Conservation (phyloP, 306 rosid genomes). For the Nissolia schottii region DNA sequence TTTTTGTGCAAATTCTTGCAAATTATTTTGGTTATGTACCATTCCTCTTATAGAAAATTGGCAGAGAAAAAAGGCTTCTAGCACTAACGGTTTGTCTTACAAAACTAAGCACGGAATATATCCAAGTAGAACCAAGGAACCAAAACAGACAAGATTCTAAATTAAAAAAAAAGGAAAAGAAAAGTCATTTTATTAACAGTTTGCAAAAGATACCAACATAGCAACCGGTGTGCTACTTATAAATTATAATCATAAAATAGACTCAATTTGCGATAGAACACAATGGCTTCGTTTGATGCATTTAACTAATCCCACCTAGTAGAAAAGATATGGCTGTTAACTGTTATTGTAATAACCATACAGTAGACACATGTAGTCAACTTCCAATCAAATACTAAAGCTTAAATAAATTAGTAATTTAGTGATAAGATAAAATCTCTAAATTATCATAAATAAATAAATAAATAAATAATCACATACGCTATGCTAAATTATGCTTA, state of each 20-base stretch:
- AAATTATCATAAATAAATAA: background rate
- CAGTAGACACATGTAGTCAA: background rate
- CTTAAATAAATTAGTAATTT: background rate
- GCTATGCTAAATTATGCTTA: background rate
- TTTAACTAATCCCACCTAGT: background rate
- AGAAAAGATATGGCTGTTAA: background rate
- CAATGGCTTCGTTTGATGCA: too few relatives aligned
- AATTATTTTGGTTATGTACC: background rate
- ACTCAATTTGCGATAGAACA: background rate
- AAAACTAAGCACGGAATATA: background rate
- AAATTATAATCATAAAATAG: constrained; percentile 2
- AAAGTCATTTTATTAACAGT: background rate
- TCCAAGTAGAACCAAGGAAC: background rate
- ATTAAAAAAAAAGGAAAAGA: background rate
- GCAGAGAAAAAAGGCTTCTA: background rate
- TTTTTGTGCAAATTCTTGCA: background rate
- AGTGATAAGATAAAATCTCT: background rate
- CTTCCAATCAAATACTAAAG: background rate
- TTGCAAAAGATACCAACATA: constrained; percentile 4
- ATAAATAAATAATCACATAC: background rate
- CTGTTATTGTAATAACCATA: background rate
- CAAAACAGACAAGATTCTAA: background rate
- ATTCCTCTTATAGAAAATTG: background rate
- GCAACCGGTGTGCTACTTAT: background rate
- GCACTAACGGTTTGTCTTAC: background rate